These are phyloP conservation scores for Claviceps sp. DNA, from an alignment of 2,329 filamentous ascomycete species.

Conservation along the genomic window DNA sequence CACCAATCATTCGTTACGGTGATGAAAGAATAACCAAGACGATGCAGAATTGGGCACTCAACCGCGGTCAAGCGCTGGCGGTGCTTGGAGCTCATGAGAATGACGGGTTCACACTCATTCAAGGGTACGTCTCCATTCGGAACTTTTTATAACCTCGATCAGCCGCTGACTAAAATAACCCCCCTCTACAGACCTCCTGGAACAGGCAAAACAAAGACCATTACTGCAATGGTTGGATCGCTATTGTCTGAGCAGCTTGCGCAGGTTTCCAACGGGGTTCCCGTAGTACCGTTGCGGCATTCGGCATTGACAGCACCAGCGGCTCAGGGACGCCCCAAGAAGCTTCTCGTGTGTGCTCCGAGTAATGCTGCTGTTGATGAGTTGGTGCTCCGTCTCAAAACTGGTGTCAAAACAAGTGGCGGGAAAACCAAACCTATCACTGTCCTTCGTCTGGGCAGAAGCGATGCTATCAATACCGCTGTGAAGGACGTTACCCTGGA, in stretches of 20 bases:
- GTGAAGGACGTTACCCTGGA: constrained; percentile 90
- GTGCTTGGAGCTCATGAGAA: constrained; percentile 89
- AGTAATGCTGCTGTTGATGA: constrained; percentile 98
- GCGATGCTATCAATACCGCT: constrained; percentile 79
- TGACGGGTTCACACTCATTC: constrained; percentile 91
- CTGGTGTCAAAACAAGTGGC: constrained; percentile 64
- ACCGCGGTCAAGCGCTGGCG: constrained; percentile 78
- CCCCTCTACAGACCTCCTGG: constrained; percentile 56
- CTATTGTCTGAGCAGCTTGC: constrained; percentile 33
- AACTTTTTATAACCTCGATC: background rate
- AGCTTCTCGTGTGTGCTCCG: constrained; percentile 90
- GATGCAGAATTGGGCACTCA: constrained; percentile 69
- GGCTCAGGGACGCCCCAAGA: constrained; percentile 43
- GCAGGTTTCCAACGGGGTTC: constrained; percentile 19
- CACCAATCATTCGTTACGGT: constrained; percentile 69
- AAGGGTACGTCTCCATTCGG: constrained; percentile 44
- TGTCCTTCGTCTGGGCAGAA: constrained; percentile 78
- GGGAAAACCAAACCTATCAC: constrained; percentile 66
- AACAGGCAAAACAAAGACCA: constrained; percentile 97
- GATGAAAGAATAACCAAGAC: constrained; percentile 57
- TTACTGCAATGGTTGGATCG: constrained; percentile 87
- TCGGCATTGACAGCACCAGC: constrained; percentile 9
- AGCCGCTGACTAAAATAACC: constrained; percentile 16
- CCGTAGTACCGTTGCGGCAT: constrained; percentile 18
- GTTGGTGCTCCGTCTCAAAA: constrained; percentile 80